Evolutionary conservation across 148 eudicot genomes (phyloP).

Genomic region (Spergularia bocconei): DNA sequence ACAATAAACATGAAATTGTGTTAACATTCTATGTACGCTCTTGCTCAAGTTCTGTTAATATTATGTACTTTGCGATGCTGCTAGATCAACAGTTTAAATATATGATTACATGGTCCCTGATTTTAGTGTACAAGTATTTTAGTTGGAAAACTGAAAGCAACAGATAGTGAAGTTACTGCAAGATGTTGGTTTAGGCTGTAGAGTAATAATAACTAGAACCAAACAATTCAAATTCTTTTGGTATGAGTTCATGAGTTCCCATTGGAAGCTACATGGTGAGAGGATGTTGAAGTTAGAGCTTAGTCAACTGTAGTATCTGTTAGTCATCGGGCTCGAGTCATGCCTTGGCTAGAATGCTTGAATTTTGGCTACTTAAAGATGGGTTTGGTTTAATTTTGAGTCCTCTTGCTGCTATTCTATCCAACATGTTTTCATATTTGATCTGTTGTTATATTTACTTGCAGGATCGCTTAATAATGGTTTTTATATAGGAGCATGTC

Average conservation of each 20-base stretch:
- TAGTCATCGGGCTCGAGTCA: background rate
- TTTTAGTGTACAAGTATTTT: background rate
- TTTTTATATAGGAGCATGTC: background rate
- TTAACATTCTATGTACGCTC: background rate
- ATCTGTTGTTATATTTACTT: background rate
- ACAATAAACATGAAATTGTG: background rate
- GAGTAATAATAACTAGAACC: background rate
- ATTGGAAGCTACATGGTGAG: background rate
- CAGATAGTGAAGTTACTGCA: background rate
- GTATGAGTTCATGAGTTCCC: background rate
- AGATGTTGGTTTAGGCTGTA: background rate
- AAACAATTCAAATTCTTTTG: background rate
- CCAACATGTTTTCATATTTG: background rate
- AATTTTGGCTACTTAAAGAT: too few species aligned
- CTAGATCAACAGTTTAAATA: background rate
- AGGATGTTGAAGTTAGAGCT: background rate
- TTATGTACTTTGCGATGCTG: background rate
- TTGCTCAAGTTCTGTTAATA: background rate
- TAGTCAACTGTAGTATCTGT: background rate
- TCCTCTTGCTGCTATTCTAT: background rate
- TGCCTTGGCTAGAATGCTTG: too few species aligned
- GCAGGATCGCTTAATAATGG: background rate
- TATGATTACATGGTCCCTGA: background rate
- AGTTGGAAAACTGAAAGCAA: background rate
- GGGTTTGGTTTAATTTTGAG: too few species aligned